Evolutionary conservation across 2,329 filamentous ascomycete genomes (phyloP), one percentile per base, ranked within the genome.

Genomic region (Alternaria hordeiaustralica): DNA sequence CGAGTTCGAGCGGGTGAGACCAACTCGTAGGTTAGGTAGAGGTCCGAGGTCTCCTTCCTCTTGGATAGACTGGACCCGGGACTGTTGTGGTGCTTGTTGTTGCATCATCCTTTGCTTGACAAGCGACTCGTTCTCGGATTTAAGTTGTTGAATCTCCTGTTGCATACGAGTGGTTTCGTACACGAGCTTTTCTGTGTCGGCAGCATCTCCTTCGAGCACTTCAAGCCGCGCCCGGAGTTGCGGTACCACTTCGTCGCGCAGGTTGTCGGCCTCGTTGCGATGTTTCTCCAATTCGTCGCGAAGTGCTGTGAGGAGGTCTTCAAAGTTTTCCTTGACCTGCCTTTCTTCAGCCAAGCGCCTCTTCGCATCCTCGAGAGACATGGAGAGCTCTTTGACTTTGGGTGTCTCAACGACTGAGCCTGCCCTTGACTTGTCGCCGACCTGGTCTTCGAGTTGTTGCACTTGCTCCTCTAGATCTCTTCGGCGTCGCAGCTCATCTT

Each of bases 311-410:
- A 98, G 85, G 46, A 99, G 86, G 78, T 97, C 94, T 81, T 98
- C 94, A 72, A 98, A 96, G 78, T 96, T 97, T 75, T 93, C 90
- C 79, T 97, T 97, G 71, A 92, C 89, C 78, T 92, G 88, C 60
- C 92, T 88, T 81, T 99, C 96, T 75, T 98, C 94, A 1, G 88
- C 85, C 47, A 99, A 85, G 70, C 92, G 91, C 71, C 94, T 89
- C 67, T 91, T 89, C 51, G 95, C 87, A 74, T 96, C 93, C 70
- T 97, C 94, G 67, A 97, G 89, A 0, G 89, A 89, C 57, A 82
- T 84, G 79, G 97, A 94, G 25, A 98, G 85, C 70, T 97, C 92
- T 75, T 88, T 90, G 41, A 96, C 84, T 58, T 91, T 88, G 21
- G 80, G 86, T 73, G 82, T 63, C 56, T 69, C 73, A 11, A 72